These are phyloP conservation scores for Capsicum chinense DNA, from an alignment of 257 asterid genomes.

Conservation along the genomic window DNA sequence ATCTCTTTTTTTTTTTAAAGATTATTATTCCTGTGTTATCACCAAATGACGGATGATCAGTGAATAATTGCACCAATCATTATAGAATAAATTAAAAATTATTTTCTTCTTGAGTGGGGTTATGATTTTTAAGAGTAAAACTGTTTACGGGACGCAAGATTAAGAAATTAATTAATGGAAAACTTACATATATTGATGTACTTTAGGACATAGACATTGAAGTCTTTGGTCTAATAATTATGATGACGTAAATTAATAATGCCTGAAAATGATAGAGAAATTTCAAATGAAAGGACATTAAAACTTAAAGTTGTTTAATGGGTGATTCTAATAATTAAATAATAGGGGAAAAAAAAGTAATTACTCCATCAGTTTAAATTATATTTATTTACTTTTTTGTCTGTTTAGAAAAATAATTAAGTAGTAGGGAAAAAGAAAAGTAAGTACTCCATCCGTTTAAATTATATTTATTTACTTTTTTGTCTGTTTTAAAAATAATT, in stretches of 20 bases:
- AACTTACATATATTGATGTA: background rate
- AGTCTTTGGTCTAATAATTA: background rate
- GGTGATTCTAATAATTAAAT: background rate
- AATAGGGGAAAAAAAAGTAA: too few species aligned
- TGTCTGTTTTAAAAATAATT: too few species aligned
- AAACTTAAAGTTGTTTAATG: background rate
- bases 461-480: too few species aligned
- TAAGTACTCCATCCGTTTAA: too few species aligned
- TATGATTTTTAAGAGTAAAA: background rate
- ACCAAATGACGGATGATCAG: background rate
- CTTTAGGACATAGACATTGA: background rate
- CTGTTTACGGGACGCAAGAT: constrained; percentile 13
- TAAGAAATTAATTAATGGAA: background rate
- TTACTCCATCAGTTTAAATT: too few species aligned
- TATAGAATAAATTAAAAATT: background rate
- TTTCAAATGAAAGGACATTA: background rate
- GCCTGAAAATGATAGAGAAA: background rate
- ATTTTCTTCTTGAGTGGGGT: background rate
- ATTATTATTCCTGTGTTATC: background rate
- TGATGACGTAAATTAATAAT: background rate
- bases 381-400: too few species aligned
- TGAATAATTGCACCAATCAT: background rate
- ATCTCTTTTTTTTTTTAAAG: background rate
- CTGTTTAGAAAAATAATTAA: too few species aligned
- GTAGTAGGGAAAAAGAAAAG: too few species aligned